phyloP scores from a whole-genome alignment of 805 yeast genomes.

The Candida germanica region DNA sequence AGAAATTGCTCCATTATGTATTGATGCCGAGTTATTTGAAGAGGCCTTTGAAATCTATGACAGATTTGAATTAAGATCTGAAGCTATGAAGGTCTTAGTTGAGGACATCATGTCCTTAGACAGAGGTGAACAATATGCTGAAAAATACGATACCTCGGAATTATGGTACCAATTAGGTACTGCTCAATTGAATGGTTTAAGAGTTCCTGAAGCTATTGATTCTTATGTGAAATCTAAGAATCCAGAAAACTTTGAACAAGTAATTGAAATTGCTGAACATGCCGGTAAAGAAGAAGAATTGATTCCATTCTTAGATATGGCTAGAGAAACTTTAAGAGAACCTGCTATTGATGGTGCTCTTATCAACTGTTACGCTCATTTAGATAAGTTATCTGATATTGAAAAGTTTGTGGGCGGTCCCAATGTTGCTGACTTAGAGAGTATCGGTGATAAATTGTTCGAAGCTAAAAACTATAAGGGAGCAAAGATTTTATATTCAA shows the following conservation, averaged over 20 bases:
- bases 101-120: constrained; percentile 93
- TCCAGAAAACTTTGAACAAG: constrained; percentile 84
- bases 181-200: constrained; percentile 91
- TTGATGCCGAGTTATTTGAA: constrained; percentile 83
- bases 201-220: constrained; percentile 86
- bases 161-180: constrained; percentile 94
- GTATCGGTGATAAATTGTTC: constrained; percentile 87
- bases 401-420: constrained; percentile 80
- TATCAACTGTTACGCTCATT: constrained; percentile 79
- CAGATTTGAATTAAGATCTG: constrained; percentile 70
- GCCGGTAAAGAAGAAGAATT: constrained; percentile 96
- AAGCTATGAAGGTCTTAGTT: constrained; percentile 86
- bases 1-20: constrained; percentile 90
- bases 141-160: constrained; percentile 78
- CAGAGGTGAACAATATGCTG: constrained; percentile 91
- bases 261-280: constrained; percentile 89
- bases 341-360: constrained; percentile 91
- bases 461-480: constrained; percentile 83
- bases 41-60: constrained; percentile 93
- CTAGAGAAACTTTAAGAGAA: constrained; percentile 87
- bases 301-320: constrained; percentile 82
- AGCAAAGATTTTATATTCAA: constrained; percentile 82
- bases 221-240: constrained; percentile 91
- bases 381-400: constrained; percentile 73
- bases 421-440: constrained; percentile 89